Evolutionary conservation across 768 basidiomycete species (phyloP), one percentile per base, ranked within the genome.

Genomic region (Trametes gibbosa): DNA sequence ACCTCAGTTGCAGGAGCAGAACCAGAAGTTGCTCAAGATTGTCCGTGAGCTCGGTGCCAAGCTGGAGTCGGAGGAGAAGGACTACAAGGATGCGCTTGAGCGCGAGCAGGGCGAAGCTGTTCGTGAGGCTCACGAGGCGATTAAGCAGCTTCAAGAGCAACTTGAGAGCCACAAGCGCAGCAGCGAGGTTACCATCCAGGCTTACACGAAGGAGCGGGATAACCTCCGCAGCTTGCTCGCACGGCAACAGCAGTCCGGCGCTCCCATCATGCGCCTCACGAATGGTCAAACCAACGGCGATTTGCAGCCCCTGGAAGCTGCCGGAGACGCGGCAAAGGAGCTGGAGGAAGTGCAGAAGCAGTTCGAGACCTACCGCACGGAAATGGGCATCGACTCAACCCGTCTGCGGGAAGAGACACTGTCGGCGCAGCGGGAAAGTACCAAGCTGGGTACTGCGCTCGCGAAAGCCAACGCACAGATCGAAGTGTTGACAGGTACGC

Each of bases 191-290:
- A 79, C 86, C 45, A 85, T 92, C 41, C 87, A 91, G 66, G 86
- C 89, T 9, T 90, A 89, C 57, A 81, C 89, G 73, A 90, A 90
- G 72, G 96, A 98, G 73, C 77, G 93, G 5, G 97, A 97, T 65
- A 83, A 92, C 45, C 81, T 95, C 63, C 87, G 85, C 65, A 80
- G 81, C 39, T 83, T 97, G 80, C 77, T 95, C 16, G 77, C 79
- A 17, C 75, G 90, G 50, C 79, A 70, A 25, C 69, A 68, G 19
- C 54, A 50, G 12, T 27, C 39, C 23, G 63, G 59, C 13, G 51
- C 53, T 17, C 13, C 40, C 21, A 17, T 37, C 43, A 23, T 51
- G 8, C 56, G 37, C 12, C 19, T 52, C 54, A 19, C 55, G 1
- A 42, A 46, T 23, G 50, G 53, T 6, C 53, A 66, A 3, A 35